A percentile compares a stretch with the other conserved stretches of the same genome.
Evolutionary conservation across 2,329 filamentous ascomycete genomes (phyloP).

Genomic region (Aspergillus brasiliensis): DNA sequence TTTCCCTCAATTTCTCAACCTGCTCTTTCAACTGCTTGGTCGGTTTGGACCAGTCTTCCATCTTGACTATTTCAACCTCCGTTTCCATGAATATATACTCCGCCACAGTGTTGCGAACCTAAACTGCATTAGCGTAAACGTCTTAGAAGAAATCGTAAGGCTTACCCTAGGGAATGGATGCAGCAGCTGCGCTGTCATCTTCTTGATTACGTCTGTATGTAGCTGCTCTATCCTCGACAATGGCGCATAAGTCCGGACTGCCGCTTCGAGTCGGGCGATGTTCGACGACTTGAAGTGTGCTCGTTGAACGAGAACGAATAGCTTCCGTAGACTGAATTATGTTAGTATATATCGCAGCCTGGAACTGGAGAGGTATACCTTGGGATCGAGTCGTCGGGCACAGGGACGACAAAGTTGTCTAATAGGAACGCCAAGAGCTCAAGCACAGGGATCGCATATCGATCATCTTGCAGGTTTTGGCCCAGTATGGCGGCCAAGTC

Average conservation of each 20-base stretch:
- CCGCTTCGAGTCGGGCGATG: slow-evolving; percentile 77
- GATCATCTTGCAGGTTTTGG: slow-evolving; percentile 61
- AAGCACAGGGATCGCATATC: slow-evolving; percentile 72
- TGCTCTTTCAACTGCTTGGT: slow-evolving; percentile 37
- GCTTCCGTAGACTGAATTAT: slow-evolving; percentile 53
- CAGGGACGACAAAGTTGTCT: slow-evolving; percentile 53
- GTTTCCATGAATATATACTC: slow-evolving; percentile 43
- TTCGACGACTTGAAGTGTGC: slow-evolving; percentile 81
- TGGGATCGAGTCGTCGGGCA: slow-evolving; percentile 50
- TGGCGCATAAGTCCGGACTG: slow-evolving; percentile 75
- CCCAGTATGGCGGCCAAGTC: slow-evolving; percentile 60
- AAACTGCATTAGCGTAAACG: slow-evolving; percentile 8
- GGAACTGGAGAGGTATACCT: slow-evolving; percentile 22
- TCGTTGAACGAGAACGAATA: slow-evolving; percentile 74
- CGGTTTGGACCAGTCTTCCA: slow-evolving; percentile 39
- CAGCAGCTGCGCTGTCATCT: slow-evolving; percentile 70
- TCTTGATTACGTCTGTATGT: slow-evolving; percentile 62
- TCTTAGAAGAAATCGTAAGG: not conserved
- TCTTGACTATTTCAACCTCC: slow-evolving; percentile 30
- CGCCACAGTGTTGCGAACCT: slow-evolving; percentile 40
- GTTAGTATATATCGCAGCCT: slow-evolving; percentile 4
- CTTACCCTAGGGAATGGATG: slow-evolving; percentile 82
- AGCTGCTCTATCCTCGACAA: slow-evolving; percentile 60
- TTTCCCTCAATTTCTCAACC: slow-evolving; percentile 32
- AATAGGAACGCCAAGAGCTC: slow-evolving; percentile 78